These are phyloP conservation scores for Paraurostyla sp. DNA, from an alignment of 73 alveolate genomes.

Conservation along the genomic window DNA sequence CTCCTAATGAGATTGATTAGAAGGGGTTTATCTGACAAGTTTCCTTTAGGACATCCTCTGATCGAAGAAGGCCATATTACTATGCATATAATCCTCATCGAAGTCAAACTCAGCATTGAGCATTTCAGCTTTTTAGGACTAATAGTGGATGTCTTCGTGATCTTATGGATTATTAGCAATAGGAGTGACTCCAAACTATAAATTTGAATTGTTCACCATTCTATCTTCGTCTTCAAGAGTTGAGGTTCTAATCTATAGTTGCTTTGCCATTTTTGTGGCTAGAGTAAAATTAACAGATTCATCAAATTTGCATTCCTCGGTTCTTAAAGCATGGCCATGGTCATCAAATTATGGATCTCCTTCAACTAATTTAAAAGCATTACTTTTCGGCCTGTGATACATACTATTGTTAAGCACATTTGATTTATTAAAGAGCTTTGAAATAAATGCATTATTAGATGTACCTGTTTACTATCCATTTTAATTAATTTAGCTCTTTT, in stretches of 20 bases:
- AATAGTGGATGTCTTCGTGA: neutral
- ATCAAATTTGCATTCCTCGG: neutral
- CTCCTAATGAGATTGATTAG: neutral
- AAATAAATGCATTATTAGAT: too few species aligned
- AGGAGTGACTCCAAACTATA: too few species aligned
- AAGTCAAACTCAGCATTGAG: neutral
- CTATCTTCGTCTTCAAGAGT: neutral
- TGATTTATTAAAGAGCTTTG: too few species aligned
- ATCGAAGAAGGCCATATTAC: neutral
- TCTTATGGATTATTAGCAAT: neutral
- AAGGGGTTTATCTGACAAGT: neutral
- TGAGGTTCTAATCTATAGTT: neutral
- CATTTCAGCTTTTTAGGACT: neutral
- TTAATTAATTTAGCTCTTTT: too few species aligned
- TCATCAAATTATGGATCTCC: neutral
- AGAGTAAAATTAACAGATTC: neutral
- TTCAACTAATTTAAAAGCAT: neutral
- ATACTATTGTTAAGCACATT: too few species aligned
- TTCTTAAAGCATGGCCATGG: neutral
- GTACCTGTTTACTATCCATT: too few species aligned
- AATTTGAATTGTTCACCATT: neutral
- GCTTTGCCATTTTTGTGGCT: neutral
- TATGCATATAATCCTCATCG: neutral
- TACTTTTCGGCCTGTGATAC: conserved; percentile 29
- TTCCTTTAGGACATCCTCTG: neutral